Evolutionary conservation across 352 stramenopile species (phyloP).

Genomic region (Aphanomyces astaci): DNA sequence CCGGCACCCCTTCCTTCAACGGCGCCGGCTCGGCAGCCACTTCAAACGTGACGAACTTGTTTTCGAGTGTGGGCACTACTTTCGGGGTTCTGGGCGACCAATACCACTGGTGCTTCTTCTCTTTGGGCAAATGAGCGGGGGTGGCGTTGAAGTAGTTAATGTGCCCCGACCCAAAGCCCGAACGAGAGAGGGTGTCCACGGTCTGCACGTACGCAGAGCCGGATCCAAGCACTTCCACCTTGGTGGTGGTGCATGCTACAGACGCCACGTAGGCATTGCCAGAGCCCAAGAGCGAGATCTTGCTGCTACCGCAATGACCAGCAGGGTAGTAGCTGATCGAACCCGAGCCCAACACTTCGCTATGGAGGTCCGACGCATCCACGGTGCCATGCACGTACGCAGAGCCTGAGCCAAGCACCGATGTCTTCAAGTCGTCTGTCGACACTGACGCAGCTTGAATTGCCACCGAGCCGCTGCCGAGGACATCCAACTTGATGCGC

Average conservation of each 20-base stretch:
- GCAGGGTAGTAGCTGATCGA: constrained; percentile 16
- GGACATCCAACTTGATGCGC: background rate
- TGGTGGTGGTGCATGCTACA: background rate
- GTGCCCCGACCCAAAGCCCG: constrained; percentile 5
- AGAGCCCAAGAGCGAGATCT: background rate
- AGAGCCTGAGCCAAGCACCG: constrained; percentile 2
- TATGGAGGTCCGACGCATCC: background rate
- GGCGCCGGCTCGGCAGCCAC: background rate
- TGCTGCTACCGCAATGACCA: constrained; percentile 5
- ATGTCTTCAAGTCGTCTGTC: background rate
- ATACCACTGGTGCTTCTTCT: background rate
- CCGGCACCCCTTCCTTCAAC: background rate
- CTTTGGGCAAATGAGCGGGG: background rate
- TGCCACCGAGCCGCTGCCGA: constrained; percentile 6
- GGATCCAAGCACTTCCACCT: background rate
- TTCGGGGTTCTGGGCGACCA: background rate
- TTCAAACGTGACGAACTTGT: background rate
- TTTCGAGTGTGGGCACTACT: background rate
- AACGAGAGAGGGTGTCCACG: background rate
- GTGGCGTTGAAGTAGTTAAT: constrained; percentile 21
- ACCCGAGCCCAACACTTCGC: background rate
- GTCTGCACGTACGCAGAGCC: constrained; percentile 15
- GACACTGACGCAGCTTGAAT: background rate
- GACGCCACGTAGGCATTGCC: constrained; percentile 9
- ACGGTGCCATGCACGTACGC: constrained; percentile 12